Base-by-base conservation (phyloP, 345 rosid genomes). In the Citrus sp. region DNA sequence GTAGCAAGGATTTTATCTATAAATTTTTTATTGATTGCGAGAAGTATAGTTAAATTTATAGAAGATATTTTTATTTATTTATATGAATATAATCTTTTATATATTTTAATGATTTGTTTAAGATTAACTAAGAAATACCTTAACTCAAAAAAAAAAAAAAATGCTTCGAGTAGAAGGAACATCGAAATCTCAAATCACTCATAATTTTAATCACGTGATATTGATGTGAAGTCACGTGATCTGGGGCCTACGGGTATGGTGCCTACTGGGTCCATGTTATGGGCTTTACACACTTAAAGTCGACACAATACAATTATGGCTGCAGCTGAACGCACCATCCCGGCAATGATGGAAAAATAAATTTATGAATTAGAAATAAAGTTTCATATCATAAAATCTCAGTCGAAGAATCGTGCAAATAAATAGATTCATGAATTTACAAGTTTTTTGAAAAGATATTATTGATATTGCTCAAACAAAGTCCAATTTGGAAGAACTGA, bases 1-100 rank as follows among this genome's bases (percentile, higher is more conserved):
- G 2, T 54, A 1, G 1, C 0, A 2, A 54, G 0, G 2, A 51
- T 51, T 51, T 4, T 14, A 51, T 51, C 0, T 0, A 51, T 18
- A 51, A 51, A 46, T 18, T 16, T 54, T 6, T 54, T 18, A 54
- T 18, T 18, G 22, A 18, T 4, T 54, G n/a, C 3, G 1, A 54
- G 8, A 18, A 22, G 2, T 3, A 46, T 3, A 46, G 1, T 13
- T 46, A 4, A 46, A 12, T 13, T 0, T 18, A 1, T 1, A 18
- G 19, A 18, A 54, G 2, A 54, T 5, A 18, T 54, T 54, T 51
- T 51, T 16, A 18, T 18, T 4, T 51, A 16, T 18, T 16, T 8
- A 8, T 51, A 51, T 51, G 51, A 46, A 46, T 46, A 46, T 46
- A 46, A 46, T 46, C 1, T 46, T 46, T 16, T 12, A 4, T 12